These are phyloP conservation scores for Clarireedia paspali DNA, from an alignment of 2,329 filamentous ascomycete species.

Conservation along the genomic window DNA sequence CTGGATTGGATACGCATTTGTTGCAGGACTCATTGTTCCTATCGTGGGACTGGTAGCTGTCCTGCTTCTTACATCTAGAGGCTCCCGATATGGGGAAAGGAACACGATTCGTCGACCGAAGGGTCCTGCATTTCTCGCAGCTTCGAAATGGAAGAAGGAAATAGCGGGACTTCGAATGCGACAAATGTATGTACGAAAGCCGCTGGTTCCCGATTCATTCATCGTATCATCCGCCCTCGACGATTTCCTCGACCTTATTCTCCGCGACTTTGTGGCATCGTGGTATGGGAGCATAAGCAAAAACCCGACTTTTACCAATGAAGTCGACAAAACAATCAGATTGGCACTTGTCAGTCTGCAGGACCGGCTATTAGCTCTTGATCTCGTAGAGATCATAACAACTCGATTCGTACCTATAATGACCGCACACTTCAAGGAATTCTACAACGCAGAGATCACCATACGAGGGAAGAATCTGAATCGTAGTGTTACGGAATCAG, in stretches of 20 bases:
- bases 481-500: slow-evolving; percentile 86
- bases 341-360: slow-evolving; percentile 62
- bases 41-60: slow-evolving; percentile 48
- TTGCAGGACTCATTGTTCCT: slow-evolving; percentile 55
- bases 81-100: slow-evolving; percentile 35
- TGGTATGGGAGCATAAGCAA: slow-evolving; percentile 88
- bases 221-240: slow-evolving; percentile 76
- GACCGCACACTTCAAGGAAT: slow-evolving; percentile 82
- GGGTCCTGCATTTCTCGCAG: slow-evolving; percentile 51
- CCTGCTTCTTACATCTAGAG: slow-evolving; percentile 54
- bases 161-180: slow-evolving; percentile 56
- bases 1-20: slow-evolving; percentile 79
- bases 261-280: slow-evolving; percentile 76
- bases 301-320: slow-evolving; percentile 72
- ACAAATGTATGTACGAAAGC: slow-evolving; percentile 57
- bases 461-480: slow-evolving; percentile 85
- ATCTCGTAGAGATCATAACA: slow-evolving; percentile 77
- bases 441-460: slow-evolving; percentile 79
- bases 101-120: slow-evolving; percentile 35
- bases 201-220: slow-evolving; percentile 69
- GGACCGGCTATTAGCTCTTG: slow-evolving; percentile 65
- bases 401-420: slow-evolving; percentile 80
- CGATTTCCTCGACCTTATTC: slow-evolving; percentile 64
- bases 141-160: slow-evolving; percentile 62
- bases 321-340: slow-evolving; percentile 76